Evolutionary conservation across 2,329 filamentous ascomycete genomes (phyloP), one percentile per base, ranked within the genome.

Genomic region (Arthrobotrys sinensis): DNA sequence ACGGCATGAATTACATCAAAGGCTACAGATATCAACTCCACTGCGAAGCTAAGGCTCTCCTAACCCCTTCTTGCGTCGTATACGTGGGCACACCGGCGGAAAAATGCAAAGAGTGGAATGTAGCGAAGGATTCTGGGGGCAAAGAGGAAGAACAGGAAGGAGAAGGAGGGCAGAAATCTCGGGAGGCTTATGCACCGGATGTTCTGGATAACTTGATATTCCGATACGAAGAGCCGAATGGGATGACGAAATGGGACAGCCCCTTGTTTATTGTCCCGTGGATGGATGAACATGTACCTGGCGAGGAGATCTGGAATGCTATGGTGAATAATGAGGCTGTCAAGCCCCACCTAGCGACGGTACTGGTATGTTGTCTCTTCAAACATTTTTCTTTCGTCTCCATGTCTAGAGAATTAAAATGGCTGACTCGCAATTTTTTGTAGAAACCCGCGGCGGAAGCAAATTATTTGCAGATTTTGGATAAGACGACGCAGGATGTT

Each of bases 1-100:
- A 96, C 83, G 90, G 91, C 0, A 86, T 93, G 77, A 96, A 96
- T 84, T 96, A 96, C 85, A 96, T 96, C 85, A 96, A 96, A 84
- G 93, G 93, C 43, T 96, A 92, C 89, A 88, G 93, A 60, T 96
- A 96, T 83, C 93, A 96, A 86, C 86, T 96, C 21, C 91, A 91
- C 84, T 95, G 93, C 85, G 93, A 96, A 85, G 90, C 93, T 43
- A 96, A 96, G 85, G 93, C 93, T 57, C 85, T 92, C 67, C 86
- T 90, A 80, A 96, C 93, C 2, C 89, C 91, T 2, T 92, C 89
- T 84, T 94, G 91, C 82, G 89, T 96, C 85, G 83, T 87, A 66
- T 86, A 88, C 81, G 83, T 88, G 81, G 87, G 87, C 6, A 86
- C 86, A 6, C 85, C 85, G 8, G 82, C 83, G 34, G 85, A 86